Evolutionary conservation across 2,329 filamentous ascomycete species (phyloP).

Genomic region (Fusarium buharicum): DNA sequence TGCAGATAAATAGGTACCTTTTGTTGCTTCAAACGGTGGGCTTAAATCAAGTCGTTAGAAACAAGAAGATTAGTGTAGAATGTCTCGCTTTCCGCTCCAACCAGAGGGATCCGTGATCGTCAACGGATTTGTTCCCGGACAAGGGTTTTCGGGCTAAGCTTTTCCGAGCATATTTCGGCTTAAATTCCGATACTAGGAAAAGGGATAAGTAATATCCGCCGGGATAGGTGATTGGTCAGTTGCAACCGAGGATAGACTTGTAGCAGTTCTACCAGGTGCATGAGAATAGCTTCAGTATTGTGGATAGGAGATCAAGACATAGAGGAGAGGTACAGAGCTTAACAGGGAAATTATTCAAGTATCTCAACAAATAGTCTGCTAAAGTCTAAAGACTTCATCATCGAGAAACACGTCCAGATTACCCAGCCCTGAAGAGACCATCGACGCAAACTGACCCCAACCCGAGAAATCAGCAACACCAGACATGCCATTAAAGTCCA

Average conservation of each 20-base stretch:
- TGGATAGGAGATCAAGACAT: not conserved
- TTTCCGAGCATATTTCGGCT: slow-evolving; percentile 19
- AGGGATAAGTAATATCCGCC: slow-evolving; percentile 15
- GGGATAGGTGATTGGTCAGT: not conserved
- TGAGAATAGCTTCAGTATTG: not conserved
- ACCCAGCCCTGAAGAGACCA: slow-evolving; percentile 43
- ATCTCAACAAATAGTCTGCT: not conserved
- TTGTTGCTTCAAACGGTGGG: not conserved
- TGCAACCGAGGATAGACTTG: slow-evolving; percentile 1
- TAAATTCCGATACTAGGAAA: slow-evolving; percentile 17
- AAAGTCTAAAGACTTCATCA: slow-evolving; percentile 37
- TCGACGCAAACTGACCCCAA: slow-evolving; percentile 42
- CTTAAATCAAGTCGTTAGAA: not conserved
- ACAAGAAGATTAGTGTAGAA: not conserved
- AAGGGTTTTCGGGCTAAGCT: not conserved
- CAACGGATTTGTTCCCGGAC: slow-evolving; percentile 12
- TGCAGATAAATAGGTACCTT: slow-evolving; percentile 1
- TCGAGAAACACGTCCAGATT: slow-evolving; percentile 41
- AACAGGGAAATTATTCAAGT: not conserved
- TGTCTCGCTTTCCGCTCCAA: slow-evolving; percentile 17
- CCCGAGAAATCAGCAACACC: slow-evolving; percentile 31
- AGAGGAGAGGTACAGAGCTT: not conserved
- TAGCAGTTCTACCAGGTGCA: not conserved
- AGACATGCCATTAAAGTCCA: slow-evolving; percentile 42
- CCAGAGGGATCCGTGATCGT: not conserved